Conservation (phyloP, 2,329 filamentous ascomycete species). For the Aspergillus ruber region DNA sequence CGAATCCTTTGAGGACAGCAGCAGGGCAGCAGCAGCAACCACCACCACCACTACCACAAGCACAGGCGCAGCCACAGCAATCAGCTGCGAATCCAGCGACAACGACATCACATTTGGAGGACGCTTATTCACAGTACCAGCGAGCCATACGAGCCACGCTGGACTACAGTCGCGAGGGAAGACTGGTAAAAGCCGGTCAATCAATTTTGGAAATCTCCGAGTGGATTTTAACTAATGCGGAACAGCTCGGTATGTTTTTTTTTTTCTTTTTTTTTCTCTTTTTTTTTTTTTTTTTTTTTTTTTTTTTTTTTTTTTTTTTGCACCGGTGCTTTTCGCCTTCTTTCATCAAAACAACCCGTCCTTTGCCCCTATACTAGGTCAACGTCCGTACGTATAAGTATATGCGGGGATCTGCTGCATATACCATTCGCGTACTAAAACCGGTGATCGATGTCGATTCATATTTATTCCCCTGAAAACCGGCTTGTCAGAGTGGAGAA, state of each 20-base stretch:
- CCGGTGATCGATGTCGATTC: not conserved
- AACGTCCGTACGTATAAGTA: not conserved
- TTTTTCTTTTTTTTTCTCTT: conserved; percentile 30
- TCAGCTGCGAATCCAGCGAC: conserved; percentile 13
- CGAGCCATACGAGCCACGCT: conserved; percentile 58
- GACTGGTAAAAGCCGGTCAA: conserved; percentile 53
- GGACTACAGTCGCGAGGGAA: conserved; percentile 59
- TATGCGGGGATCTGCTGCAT: not conserved
- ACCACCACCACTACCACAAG: conserved; percentile 17
- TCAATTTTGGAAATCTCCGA: conserved; percentile 58
- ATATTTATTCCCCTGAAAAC: not conserved
- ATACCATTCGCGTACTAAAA: not conserved
- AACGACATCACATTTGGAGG: conserved; percentile 46
- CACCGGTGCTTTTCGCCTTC: not conserved
- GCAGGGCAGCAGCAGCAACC: conserved; percentile 30
- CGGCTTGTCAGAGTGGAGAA: not conserved
- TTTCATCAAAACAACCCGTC: not conserved
- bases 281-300: conserved; percentile 29
- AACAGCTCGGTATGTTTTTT: conserved; percentile 55
- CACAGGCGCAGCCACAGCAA: conserved; percentile 4
- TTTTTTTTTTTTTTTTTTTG: conserved; percentile 29
- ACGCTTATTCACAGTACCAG: conserved; percentile 61
- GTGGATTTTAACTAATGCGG: conserved; percentile 61
- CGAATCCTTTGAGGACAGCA: conserved; percentile 27
- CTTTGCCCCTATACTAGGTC: not conserved